These are phyloP conservation scores for Begonia peltatifolia DNA, from an alignment of 306 rosid species.

Conservation along the genomic window DNA sequence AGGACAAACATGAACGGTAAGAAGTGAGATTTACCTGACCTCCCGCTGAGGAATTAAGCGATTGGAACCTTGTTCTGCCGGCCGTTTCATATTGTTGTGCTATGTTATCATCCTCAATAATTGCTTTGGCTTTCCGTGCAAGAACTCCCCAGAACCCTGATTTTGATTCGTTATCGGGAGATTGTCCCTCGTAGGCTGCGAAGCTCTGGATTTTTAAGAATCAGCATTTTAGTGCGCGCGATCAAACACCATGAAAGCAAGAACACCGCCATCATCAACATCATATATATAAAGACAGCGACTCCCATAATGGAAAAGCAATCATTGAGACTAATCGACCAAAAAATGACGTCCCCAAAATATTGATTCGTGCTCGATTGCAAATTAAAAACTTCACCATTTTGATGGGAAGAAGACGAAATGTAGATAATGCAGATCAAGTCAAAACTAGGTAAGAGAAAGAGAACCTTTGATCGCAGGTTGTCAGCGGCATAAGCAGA, in stretches of 20 bases:
- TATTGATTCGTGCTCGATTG: no score
- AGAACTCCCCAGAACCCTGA: constrained; percentile 85
- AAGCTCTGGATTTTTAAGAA: constrained; percentile 37
- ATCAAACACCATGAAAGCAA: no score
- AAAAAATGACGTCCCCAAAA: no score
- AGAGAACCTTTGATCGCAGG: constrained; percentile 41
- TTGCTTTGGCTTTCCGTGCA: constrained; percentile 79
- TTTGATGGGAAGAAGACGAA: no score
- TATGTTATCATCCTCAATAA: constrained; percentile 53
- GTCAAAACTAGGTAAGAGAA: background rate
- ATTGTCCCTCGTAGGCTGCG: constrained; percentile 27
- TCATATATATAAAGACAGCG: no score
- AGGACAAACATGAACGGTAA: no score
- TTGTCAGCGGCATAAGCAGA: constrained; percentile 25
- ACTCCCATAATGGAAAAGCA: no score
- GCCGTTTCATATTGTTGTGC: constrained; percentile 14
- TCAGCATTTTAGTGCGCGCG: no score
- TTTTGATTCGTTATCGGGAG: constrained; percentile 23
- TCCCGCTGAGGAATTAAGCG: constrained; percentile 18
- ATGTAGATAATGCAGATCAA: background rate
- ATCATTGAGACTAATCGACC: no score
- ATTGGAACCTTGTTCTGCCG: constrained; percentile 20
- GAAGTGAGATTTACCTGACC: constrained; percentile 32
- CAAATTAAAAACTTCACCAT: no score
- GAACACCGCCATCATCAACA: no score